Evolutionary conservation across 306 rosid species (phyloP).

Genomic region (Carpinus viminea): DNA sequence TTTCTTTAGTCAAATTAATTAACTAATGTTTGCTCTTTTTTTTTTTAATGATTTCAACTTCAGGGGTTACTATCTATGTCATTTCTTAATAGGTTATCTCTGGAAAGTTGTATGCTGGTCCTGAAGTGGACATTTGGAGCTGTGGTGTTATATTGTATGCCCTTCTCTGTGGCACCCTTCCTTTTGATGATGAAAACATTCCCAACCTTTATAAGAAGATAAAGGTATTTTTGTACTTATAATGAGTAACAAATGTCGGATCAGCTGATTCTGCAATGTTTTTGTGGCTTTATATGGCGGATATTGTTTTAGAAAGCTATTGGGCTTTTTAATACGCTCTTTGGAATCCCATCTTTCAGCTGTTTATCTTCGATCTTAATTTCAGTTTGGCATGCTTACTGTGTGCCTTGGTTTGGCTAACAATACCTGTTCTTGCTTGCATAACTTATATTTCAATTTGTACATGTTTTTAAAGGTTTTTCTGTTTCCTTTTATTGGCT

Average conservation of each 20-base stretch:
- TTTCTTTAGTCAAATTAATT: not conserved
- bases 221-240: conserved; percentile 48
- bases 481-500: not conserved
- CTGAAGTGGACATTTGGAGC: conserved; percentile 69
- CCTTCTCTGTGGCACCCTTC: conserved; percentile 92
- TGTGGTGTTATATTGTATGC: conserved; percentile 93
- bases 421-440: not conserved
- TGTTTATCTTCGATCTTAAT: not conserved
- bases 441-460: not conserved
- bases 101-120: conserved; percentile 61
- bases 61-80: not conserved
- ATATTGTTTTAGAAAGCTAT: not conserved
- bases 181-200: conserved; percentile 87
- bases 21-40: not conserved
- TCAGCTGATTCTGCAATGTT: not conserved
- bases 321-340: not conserved
- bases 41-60: not conserved
- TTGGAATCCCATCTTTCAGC: not conserved
- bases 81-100: conserved; percentile 45
- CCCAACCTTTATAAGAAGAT: conserved; percentile 78
- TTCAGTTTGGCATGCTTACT: not conserved
- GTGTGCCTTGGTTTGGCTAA: not conserved
- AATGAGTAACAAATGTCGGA: not conserved
- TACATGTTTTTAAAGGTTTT: not conserved
- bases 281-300: not conserved